Evolutionary conservation across 2,329 filamentous ascomycete species (phyloP), one percentile per base, ranked within the genome.

Genomic region (Leptographium galeiforme): DNA sequence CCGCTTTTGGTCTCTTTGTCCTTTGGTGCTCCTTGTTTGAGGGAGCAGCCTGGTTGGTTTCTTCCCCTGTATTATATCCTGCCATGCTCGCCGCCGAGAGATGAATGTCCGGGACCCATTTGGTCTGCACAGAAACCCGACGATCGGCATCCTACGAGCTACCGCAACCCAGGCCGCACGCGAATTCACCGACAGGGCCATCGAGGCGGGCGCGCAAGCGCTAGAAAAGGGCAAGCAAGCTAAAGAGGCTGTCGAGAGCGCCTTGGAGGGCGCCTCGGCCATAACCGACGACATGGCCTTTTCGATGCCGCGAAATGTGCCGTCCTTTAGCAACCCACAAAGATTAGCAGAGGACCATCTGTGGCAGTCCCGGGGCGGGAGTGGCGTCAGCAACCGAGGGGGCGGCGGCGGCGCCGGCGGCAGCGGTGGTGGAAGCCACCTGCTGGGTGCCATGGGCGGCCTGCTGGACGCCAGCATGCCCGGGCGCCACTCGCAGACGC

Each of bases 221-320:
- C 67, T 74, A 60, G 72, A 75, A 58, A 64, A 66, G 56, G 62
- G 66, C 53, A 68, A 64, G 55, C 65, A 67, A 59, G 64, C 64
- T 50, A 51, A 49, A 56, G 64, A 67, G 60, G 64, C 63, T 39
- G 57, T 60, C 46, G 58, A 54, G 38, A 36, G 34, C 34, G 34
- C 34, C 8, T 43, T 59, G 36, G 57, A 58, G 13, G 56, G 39
- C 47, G 56, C 51, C 2, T 25, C 32, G 7, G 49, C 44, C 19
- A 50, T 4, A 30, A 44, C 34, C 46, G 60, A 67, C 61, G 71
- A 74, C 57, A 84, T 84, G 81, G 71, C 78, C 50, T 89, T 87
- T 69, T 72, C 78, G 49, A 70, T 85, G 40, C 84, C 85, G 16
- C 79, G 78, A 64, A 81, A 85, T 69, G 74, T 83, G n/a, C 84